These are phyloP conservation scores for Hibiscus syriacus DNA, from an alignment of 345 rosid genomes.

Conservation along the genomic window DNA sequence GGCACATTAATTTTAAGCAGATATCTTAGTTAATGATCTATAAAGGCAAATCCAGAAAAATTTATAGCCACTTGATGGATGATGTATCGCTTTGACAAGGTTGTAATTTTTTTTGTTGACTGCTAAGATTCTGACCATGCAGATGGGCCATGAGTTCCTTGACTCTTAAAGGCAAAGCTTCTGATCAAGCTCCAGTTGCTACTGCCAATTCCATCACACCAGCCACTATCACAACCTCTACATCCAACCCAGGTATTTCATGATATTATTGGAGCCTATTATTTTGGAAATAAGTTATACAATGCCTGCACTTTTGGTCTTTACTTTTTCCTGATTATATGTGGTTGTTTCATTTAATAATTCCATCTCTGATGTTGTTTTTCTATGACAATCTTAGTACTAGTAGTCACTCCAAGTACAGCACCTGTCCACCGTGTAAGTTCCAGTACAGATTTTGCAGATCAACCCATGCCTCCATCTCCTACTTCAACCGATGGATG, in stretches of 20 bases:
- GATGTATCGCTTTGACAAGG: background rate
- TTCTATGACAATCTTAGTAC: constrained; percentile 28
- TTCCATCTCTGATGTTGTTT: constrained; percentile 13
- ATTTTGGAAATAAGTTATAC: background rate
- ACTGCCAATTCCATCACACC: constrained; percentile 43
- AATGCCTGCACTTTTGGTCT: background rate
- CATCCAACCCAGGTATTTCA: constrained; percentile 57
- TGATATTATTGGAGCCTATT: background rate
- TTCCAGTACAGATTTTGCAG: constrained; percentile 67
- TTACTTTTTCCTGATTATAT: background rate
- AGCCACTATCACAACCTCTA: constrained; percentile 40
- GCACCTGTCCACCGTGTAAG: constrained; percentile 40
- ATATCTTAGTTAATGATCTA: background rate
- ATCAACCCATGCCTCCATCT: constrained; percentile 65
- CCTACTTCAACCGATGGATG: constrained; percentile 99
- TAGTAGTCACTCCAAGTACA: constrained; percentile 42
- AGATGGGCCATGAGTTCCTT: constrained; percentile 99
- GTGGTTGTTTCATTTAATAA: background rate
- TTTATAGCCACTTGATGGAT: background rate
- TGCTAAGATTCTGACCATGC: constrained; percentile 10
- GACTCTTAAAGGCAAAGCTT: constrained; percentile 86
- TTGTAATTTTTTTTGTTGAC: constrained; percentile 10
- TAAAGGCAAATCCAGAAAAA: background rate
- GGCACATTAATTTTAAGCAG: background rate
- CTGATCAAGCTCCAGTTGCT: constrained; percentile 69